phyloP scores from a whole-genome alignment of 257 asterid species.

The Petunia axillaris region DNA sequence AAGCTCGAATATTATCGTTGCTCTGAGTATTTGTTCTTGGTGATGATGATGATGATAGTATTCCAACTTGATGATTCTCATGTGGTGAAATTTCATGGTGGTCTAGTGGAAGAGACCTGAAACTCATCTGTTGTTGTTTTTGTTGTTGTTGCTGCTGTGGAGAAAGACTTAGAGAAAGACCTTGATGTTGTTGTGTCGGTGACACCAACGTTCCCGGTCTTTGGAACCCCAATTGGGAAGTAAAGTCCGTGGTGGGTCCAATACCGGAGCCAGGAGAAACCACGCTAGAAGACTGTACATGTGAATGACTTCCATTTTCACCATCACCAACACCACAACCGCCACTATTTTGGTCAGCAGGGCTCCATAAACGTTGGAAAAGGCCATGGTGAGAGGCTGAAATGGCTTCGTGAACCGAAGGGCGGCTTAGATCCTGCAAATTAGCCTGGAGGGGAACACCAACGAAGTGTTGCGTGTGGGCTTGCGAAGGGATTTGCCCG shows the following conservation, averaged over 20 bases:
- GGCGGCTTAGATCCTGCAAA: not conserved
- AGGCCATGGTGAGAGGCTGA: slow-evolving; percentile 19
- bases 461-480: slow-evolving; percentile 44
- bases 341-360: slow-evolving; percentile 12
- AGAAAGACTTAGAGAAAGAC: slow-evolving; percentile 66
- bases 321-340: slow-evolving; percentile 21
- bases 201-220: slow-evolving; percentile 18
- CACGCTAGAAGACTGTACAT: slow-evolving; percentile 27
- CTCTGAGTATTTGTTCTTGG: not conserved
- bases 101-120: slow-evolving; percentile 33
- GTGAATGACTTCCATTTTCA: slow-evolving; percentile 30
- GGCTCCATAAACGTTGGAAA: slow-evolving; percentile 2
- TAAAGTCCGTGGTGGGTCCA: slow-evolving; percentile 27
- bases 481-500: slow-evolving; percentile 36
- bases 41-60: slow-evolving; percentile 32
- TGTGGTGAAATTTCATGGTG: slow-evolving; percentile 28
- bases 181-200: slow-evolving; percentile 38
- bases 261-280: slow-evolving; percentile 22
- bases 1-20: slow-evolving; percentile 30
- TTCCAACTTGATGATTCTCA: slow-evolving; percentile 21
- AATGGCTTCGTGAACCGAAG: slow-evolving; percentile 11
- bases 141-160: slow-evolving; percentile 45
- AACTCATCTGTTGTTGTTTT: slow-evolving; percentile 25
- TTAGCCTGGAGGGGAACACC: slow-evolving; percentile 42
- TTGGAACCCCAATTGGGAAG: slow-evolving; percentile 31